Conservation (phyloP, 257 asterid genomes). For the Nicotiana tabacum region DNA sequence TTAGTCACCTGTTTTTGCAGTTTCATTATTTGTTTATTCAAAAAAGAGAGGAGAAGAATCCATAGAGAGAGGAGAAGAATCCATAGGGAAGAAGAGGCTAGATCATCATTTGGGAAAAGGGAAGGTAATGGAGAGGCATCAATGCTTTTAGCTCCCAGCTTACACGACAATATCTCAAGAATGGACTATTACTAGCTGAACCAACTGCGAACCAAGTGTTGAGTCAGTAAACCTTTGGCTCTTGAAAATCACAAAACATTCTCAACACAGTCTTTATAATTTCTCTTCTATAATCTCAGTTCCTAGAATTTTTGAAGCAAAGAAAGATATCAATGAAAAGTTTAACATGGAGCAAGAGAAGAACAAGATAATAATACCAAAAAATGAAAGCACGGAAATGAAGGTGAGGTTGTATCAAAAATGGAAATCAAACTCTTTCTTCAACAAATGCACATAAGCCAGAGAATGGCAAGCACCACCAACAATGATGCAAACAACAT, state of each 20-base stretch:
- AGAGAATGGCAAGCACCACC: neutral
- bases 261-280: neutral
- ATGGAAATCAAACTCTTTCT: constrained; percentile 1
- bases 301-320: neutral
- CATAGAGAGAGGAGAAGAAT: neutral
- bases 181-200: neutral
- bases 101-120: neutral
- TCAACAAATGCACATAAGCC: neutral
- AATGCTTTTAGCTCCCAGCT: neutral
- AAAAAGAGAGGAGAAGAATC: neutral
- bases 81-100: neutral
- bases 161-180: neutral
- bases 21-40: neutral
- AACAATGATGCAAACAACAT: neutral
- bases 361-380: neutral
- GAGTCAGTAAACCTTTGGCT: neutral
- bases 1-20: neutral
- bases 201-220: neutral
- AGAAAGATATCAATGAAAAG: neutral
- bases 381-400: neutral
- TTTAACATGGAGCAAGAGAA: neutral
- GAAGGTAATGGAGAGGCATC: neutral
- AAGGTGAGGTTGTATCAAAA: neutral
- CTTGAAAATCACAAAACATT: neutral
- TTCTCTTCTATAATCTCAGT: neutral